Base-by-base conservation (phyloP, 352 stramenopile species). In the Globisporangium nunn region DNA sequence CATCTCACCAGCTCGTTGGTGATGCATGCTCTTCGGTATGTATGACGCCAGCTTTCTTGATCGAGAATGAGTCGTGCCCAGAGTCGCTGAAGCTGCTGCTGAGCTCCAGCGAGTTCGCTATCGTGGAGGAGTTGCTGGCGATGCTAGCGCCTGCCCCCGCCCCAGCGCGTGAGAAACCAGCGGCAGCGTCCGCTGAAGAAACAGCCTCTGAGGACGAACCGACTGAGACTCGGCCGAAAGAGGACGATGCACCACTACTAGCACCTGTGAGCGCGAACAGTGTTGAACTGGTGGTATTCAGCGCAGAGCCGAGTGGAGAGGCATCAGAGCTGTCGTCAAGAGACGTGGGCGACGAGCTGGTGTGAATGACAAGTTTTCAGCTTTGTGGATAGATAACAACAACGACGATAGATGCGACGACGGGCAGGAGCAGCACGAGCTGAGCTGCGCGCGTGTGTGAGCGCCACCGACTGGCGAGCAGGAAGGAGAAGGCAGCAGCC, bases 71-170 rank as follows among this genome's bases (percentile, higher is more conserved):
- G 4, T 62, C 65, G 50, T 78, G 67, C 8, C 72, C 70, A 6
- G 54, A 67, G 7, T 15, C n/a, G 0, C 56, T 81, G 23, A 67
- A 50, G 50, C 31, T 62, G 7, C 47, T 69, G 58, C 47, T 78
- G 10, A 57, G 45, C 30, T 39, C 58, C 39, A 63, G 56, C n/a
- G 48, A 52, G 23, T 75, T 64, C 47, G 54, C 37, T 11, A 63
- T 8, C 18, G 64, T 54, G 11, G 72, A 81, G 17, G 59, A 71
- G 46, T 56, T 81, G 47, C 55, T 69, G 53, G 53, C 53, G 41
- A 43, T 62, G 63, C 48, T 78, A 4, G 67, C 64, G 18, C 44
- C 59, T 33, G 58, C 40, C 57, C 54, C 61, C 33, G 58, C 44
- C 56, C 56, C 61, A 28, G 63, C 62, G 49, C 8, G n/a, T 3